Evolutionary conservation across 1,284 basidiomycete genomes (phyloP), one percentile per base, ranked within the genome.

Genomic region (Fomitopsis pinicola): DNA sequence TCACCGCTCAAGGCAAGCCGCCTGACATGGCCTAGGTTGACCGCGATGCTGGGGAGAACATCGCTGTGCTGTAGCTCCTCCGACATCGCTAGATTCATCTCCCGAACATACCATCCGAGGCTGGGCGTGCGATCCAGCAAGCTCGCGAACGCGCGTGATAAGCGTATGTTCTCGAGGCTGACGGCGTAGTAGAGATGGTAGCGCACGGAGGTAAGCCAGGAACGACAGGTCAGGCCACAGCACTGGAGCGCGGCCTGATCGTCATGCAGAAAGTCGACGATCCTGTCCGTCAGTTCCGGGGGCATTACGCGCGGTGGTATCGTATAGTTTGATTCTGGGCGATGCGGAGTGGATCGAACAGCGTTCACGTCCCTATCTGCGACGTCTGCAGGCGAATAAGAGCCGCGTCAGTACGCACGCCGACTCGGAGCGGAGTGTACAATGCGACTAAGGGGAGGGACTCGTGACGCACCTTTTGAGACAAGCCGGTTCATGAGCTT

Each of bases 111-210:
- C 36, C 19, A 30, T 17, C 52, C 52, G 4, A 54, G 52, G n/a
- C 7, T 26, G 52, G 52, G 52, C 19, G 52, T 54, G 35, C 52
- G 36, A 38, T 54, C 15, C 19, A 54, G 36, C 36, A 54, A 28
- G 35, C 52, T 38, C 35, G 52, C 35, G 52, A 54, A 54, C 7
- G 52, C 52, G 36, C 52, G 35, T 33, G 14, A 54, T 4, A 36
- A 35, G 52, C 52, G 35, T 22, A 38, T 38, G 52, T 54, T 54
- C 35, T 54, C 35, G 52, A 54, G 52, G 42, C 38, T 50, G 35
- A 74, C 62, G 26, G 62, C 63, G 19, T 66, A 62, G 62, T 74
- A 76, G 45, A 76, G 67, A 61, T 75, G 72, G 57, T 68, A 71
- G 9, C 71, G 71, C n/a, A 71, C 63, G 19, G 72, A 61, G 9